Conservation (phyloP, 805 yeast species). For the Lipomyces orientalis region DNA sequence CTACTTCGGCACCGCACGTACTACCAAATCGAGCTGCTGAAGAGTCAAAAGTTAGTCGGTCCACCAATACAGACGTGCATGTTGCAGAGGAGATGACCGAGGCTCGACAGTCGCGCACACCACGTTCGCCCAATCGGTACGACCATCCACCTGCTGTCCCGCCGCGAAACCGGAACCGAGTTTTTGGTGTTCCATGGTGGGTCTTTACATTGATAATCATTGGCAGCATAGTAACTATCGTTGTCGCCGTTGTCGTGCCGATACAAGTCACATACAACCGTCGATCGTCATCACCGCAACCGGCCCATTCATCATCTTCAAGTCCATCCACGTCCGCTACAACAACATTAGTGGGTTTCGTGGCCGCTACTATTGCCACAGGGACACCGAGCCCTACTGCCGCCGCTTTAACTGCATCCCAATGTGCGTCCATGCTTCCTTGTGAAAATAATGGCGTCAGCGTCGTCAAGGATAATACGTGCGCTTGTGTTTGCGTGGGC, state of each 20-base stretch:
- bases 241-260: slow-evolving; percentile 33
- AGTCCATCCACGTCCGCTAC: background rate
- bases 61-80: background rate
- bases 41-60: background rate
- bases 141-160: slow-evolving; percentile 12
- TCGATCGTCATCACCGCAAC: background rate
- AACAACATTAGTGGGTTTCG: background rate
- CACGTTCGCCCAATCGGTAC: slow-evolving; percentile 12
- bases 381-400: slow-evolving; percentile 11
- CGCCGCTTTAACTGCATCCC: slow-evolving; percentile 7
- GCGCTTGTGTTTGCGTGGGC: slow-evolving; percentile 30
- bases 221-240: slow-evolving; percentile 10
- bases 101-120: background rate
- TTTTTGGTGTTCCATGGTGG: slow-evolving; percentile 29
- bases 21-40: background rate
- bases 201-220: slow-evolving; percentile 15
- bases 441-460: slow-evolving; percentile 29
- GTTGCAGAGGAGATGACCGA: background rate
- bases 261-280: slow-evolving; percentile 19
- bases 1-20: background rate
- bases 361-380: background rate
- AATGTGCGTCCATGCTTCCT: slow-evolving; percentile 14
- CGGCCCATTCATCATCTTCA: background rate
- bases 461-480: slow-evolving; percentile 14
- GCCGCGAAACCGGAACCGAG: slow-evolving; percentile 17